These are phyloP conservation scores for Backusella psychrophila DNA, from an alignment of 192 early-diverging fungal genomes.

Conservation along the genomic window DNA sequence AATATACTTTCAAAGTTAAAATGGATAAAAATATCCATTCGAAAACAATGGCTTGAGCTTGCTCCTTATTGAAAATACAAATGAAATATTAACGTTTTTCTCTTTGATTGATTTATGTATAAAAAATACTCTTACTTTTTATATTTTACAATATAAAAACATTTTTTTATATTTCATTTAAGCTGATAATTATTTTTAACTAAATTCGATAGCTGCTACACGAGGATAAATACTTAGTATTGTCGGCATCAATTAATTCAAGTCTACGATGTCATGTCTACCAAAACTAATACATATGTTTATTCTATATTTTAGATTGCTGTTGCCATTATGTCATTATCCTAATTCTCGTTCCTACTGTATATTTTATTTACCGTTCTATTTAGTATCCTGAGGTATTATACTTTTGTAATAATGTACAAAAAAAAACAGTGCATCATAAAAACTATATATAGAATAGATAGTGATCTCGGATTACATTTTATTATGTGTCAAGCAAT, in stretches of 20 bases:
- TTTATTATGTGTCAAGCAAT: neutral
- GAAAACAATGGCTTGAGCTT: neutral
- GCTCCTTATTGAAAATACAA: neutral
- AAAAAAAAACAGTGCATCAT: neutral
- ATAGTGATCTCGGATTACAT: neutral
- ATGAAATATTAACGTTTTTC: neutral
- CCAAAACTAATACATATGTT: neutral
- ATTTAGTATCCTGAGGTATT: neutral
- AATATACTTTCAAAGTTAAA: slow-evolving; percentile 3
- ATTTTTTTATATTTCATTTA: neutral
- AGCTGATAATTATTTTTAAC: slow-evolving; percentile 3
- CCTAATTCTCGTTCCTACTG: neutral
- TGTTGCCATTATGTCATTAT: neutral
- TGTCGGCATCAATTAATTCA: neutral
- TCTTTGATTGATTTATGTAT: neutral
- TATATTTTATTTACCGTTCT: neutral
- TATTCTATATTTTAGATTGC: neutral
- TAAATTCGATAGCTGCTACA: neutral
- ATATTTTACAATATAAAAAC: neutral
- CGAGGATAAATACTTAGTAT: neutral
- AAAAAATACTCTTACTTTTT: neutral
- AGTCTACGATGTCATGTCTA: neutral
- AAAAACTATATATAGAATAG: neutral
- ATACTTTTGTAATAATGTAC: too few species aligned
- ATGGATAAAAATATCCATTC: neutral